Evolutionary conservation across 805 yeast species (phyloP), one percentile per base, ranked within the genome.

Genomic region (Candida andamanensis): DNA sequence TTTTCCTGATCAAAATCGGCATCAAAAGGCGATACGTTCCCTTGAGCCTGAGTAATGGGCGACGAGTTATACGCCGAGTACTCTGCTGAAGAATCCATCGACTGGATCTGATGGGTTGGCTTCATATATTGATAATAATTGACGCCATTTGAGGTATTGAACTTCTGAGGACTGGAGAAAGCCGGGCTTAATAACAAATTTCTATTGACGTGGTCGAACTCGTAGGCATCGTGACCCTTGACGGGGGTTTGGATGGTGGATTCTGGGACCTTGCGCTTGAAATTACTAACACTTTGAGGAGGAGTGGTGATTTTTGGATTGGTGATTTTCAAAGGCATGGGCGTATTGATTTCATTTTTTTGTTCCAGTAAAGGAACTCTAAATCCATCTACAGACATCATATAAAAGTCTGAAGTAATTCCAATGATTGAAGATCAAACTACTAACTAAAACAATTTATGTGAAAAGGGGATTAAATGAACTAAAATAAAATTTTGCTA

Each of bases 101-200:
- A 28, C 4, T 15, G 16, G 11, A 8, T 19, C 11, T 19, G 22
- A 19, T 19, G 22, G 11, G 8, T 19, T 19, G 22, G 22, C 11
- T 19, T 19, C 11, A 19, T 8, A 19, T 19, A 19, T 19, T 19
- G 22, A 19, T 19, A 19, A 8, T 19, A 11, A 19, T 19, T 19
- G 11, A 19, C 11, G 8, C 22, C 22, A 14, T 21, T 29, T 23
- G 24, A 29, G 11, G 18, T 28, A 13, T 32, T 28, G 10, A 26
- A 28, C 15, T 45, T 55, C 28, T 65, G 72, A 5, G 79, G 80
- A 10, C 77, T 71, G 6, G 77, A 72, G 39, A 55, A 55, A 2
- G 67, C 67, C 2, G 71, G 71, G 9, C 67, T 60, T 27, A 64
- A 45, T 8, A 60, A 34, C 6, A 55, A 37, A 27, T 36, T 30